Evolutionary conservation across 2,329 filamentous ascomycete genomes (phyloP), one percentile per base, ranked within the genome.

Genomic region (Trichoderma sp.): DNA sequence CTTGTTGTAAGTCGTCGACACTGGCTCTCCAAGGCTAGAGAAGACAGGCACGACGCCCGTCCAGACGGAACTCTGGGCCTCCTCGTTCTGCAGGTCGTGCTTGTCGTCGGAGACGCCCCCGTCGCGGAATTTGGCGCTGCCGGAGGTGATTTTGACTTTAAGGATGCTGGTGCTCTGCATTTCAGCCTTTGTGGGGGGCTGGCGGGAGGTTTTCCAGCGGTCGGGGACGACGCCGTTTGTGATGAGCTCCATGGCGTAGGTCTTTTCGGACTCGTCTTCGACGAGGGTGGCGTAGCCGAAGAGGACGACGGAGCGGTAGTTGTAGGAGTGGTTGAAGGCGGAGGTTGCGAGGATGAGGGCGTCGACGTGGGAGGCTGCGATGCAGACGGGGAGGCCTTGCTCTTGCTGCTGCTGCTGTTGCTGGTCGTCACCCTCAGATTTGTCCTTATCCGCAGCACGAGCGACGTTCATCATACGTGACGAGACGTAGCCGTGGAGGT

Each of bases 401-500:
- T 57, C 26, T 12, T 58, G 26, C 39, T 32, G 17, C 17, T 28
- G 28, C 28, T 28, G 28, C 26, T 28, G 26, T 6, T 28, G 26
- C 5, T 28, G 26, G 26, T 28, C 26, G 26, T 28, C 26, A 28
- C 59, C 70, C 9, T 69, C 43, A 3, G n/a, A 13, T 9, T 63
- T 23, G 53, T 64, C 62, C n/a, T 63, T 32, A 3, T 62, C 11
- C 0, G 71, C 68, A 3, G 69, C 73, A 57, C 81, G 76, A 15
- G 89, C 85, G 8, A 92, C 80, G 74, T 91, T 91, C 85, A 95
- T 92, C 39, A 97, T 85, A 8, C 94, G 91, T 1, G 90, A 90
- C 72, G 90, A 93, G 75, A 95, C 91, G 80, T 95, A 97, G 78
- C 93, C 93, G 81, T 97, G 94, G 8, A 97, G 86, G 80, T 97